These are phyloP conservation scores for Datura wrightii DNA, from an alignment of 257 asterid genomes.

Conservation along the genomic window DNA sequence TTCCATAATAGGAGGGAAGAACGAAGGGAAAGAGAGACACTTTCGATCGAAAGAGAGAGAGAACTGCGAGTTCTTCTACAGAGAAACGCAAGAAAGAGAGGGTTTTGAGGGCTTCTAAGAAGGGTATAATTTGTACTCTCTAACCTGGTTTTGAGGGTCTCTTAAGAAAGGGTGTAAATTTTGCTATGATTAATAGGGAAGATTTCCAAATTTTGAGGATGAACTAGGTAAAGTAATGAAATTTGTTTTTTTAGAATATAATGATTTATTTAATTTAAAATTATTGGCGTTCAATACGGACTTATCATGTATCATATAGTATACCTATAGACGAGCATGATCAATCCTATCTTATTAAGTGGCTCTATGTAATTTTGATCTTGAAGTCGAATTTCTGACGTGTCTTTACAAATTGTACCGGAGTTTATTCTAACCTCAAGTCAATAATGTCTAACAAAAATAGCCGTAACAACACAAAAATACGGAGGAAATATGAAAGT, in stretches of 20 bases:
- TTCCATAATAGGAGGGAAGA: constrained; percentile 54
- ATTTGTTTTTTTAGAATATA: not conserved
- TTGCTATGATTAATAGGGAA: not conserved
- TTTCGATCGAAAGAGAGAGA: not conserved
- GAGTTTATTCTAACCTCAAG: no score
- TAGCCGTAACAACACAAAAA: not conserved
- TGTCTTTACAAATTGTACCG: not conserved
- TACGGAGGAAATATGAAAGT: no score
- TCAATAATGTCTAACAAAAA: no score
- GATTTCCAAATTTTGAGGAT: not conserved
- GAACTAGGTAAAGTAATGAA: no score
- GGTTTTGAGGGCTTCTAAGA: constrained; percentile 36
- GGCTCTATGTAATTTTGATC: not conserved
- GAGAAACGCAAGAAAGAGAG: constrained; percentile 17
- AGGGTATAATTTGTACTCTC: not conserved
- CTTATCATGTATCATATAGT: not conserved
- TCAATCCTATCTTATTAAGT: not conserved
- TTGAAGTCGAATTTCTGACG: not conserved
- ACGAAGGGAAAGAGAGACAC: constrained; percentile 23
- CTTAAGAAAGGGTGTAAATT: not conserved
- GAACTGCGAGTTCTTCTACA: constrained; percentile 4
- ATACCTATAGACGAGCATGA: not conserved
- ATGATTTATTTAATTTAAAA: not conserved
- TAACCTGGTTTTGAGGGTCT: not conserved
- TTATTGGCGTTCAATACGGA: not conserved